Conservation (phyloP, 169 alveolate species). For the Plasmodium cynomolgi region DNA sequence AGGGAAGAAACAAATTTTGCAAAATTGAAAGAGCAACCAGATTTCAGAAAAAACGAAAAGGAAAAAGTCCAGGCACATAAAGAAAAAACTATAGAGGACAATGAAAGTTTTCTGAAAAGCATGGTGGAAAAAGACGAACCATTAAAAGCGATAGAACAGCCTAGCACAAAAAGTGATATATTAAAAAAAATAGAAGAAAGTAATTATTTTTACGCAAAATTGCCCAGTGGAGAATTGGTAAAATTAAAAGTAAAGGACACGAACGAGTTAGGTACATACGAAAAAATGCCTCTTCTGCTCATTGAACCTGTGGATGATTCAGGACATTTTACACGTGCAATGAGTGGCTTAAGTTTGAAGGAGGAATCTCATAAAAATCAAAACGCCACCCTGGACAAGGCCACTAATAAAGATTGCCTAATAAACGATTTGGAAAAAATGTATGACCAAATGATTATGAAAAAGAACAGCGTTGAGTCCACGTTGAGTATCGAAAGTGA, state of each 20-base stretch:
- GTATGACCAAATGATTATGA: constrained; percentile 16
- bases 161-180: neutral
- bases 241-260: constrained; percentile 58
- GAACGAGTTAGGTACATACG: constrained; percentile 5
- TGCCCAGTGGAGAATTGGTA: constrained; percentile 70
- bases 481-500: constrained; percentile 31
- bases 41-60: constrained; percentile 8
- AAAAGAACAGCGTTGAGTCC: constrained; percentile 15
- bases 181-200: constrained; percentile 42
- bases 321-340: neutral
- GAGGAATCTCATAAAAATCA: constrained; percentile 20
- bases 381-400: neutral
- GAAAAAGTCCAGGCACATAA: neutral
- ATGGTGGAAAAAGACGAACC: neutral
- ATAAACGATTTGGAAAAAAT: constrained; percentile 21
- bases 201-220: constrained; percentile 63
- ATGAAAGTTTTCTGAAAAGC: neutral
- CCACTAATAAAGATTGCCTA: neutral
- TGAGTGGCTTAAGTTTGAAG: neutral
- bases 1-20: constrained; percentile 6
- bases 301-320: constrained; percentile 56
- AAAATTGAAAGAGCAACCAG: neutral
- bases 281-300: constrained; percentile 36
- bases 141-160: neutral
- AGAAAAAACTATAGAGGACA: neutral